These are phyloP conservation scores for Perkinsus olseni DNA, from an alignment of 169 alveolate genomes.

Conservation along the genomic window DNA sequence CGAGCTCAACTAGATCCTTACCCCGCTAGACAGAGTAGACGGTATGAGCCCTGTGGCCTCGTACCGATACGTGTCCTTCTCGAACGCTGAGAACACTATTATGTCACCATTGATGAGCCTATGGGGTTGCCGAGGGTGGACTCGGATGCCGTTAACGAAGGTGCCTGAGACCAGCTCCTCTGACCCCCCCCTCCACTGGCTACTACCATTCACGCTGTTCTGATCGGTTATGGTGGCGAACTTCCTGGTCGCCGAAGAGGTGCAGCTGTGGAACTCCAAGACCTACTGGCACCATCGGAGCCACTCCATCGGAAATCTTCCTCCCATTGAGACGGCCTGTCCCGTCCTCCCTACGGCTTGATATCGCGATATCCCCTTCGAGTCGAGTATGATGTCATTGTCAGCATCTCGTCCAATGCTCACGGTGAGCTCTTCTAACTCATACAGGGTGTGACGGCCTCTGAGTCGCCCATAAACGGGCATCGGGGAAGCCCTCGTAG, in stretches of 20 bases:
- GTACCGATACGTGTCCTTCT: background rate
- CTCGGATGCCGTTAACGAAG: background rate
- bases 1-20: no score
- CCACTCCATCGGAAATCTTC: background rate
- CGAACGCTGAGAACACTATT: background rate
- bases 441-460: constrained; percentile 5
- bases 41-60: background rate
- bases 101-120: constrained; percentile 7
- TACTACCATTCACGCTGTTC: background rate
- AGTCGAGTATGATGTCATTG: background rate
- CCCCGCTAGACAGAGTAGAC: background rate
- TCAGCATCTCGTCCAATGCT: constrained; percentile 1
- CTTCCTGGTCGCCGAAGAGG: background rate
- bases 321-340: background rate
- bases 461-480: constrained; percentile 4
- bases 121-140: background rate
- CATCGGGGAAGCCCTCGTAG: background rate
- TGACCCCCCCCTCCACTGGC: background rate
- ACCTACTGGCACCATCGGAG: no score
- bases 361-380: background rate
- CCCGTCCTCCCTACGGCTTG: background rate
- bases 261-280: background rate
- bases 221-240: background rate
- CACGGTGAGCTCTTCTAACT: constrained; percentile 2
- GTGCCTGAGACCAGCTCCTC: background rate